Evolutionary conservation across 305 asterid species (phyloP), one percentile per base, ranked within the genome.

Genomic region (Stenogyne calaminthoides): DNA sequence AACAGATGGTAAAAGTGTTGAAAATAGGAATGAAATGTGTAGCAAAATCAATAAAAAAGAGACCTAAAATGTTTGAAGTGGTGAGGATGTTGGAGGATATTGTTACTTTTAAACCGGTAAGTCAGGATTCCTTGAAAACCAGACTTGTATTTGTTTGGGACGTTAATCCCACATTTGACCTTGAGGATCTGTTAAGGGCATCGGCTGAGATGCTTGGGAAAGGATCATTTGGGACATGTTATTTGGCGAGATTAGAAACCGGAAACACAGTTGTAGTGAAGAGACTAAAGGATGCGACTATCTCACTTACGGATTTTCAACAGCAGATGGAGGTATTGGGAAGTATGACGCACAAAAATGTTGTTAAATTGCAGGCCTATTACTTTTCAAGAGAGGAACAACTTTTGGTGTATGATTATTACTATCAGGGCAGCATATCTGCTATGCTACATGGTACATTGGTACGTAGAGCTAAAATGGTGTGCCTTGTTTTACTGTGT

Each of bases 271-370:
- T 57, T 25, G 44, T 20, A 44, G 74, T 58, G 67, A 57, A 70
- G 67, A 40, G 54, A 19, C 20, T 40, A 22, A 57, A 7, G 29
- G 10, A 22, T 5, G 58, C n/a, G 57, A 40, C 1, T n/a, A 0
- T 14, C 8, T 7, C 58, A 40, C 44, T 4, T n/a, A 6, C 22
- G 18, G 67, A 57, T 4, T 70, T 57, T 57, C 67, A 70, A 52
- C 42, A 40, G 46, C 74, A 22, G 32, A 3, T 58, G 57, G 67
- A 57, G 67, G 54, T 56, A 12, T 57, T 70, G 49, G 67, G 74
- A 9, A 57, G 46, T 57, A 40, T 57, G 46, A 22, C 4, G 5
- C 74, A 70, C 22, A 10, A 1, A 22, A 70, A 70, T 57, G 44
- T 70, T 25, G 58, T n/a, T 57, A 25, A 10, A 12, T n/a, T 70